Evolutionary conservation across 495 filamentous ascomycete genomes (phyloP), one percentile per base, ranked within the genome.

Genomic region (Arthonia radiata): DNA sequence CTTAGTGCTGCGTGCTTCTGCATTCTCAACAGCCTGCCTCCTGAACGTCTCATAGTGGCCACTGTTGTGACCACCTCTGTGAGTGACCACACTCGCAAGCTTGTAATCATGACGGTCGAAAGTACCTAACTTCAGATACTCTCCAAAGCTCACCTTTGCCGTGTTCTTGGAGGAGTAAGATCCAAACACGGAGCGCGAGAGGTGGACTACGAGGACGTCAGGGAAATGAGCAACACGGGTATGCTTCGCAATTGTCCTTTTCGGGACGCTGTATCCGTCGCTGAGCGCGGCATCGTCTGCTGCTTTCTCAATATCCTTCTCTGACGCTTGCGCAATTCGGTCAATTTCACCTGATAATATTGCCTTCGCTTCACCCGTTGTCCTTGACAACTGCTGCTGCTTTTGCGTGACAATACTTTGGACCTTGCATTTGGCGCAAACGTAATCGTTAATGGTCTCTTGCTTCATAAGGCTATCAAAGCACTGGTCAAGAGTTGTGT

Each of bases 1-100:
- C n/a, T n/a, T n/a, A n/a, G n/a, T n/a, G n/a, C n/a, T n/a, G n/a
- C n/a, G n/a, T n/a, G n/a, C n/a, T n/a, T n/a, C n/a, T n/a, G n/a
- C n/a, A n/a, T n/a, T n/a, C n/a, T n/a, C n/a, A n/a, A n/a, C 42
- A 31, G 69, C 67, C 45, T 93, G 90, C n/a, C 86, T 64, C 16
- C 86, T 63, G 49, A 94, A 94, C 1, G 81, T 78, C 44, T 99
- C 86, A 47, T 99, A 99, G 44, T 99, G 86, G 1, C 86, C 86
- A 32, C 78, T 90, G 37, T 91, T 69, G 48, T 99, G 86, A 32
- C 74, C 89, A 12, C 86, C 86, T 41, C 90, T 92, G 42, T 99
- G 86, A 15, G 75, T 86, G 26, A 99, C 73, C 23, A 90, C 67
- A 7, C 71, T 76, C 2, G 89, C 64, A 3, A 99, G 59, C 37